Evolutionary conservation across 2,329 filamentous ascomycete species (phyloP), one percentile per base, ranked within the genome.

Genomic region (Epichloe brachyelytri): DNA sequence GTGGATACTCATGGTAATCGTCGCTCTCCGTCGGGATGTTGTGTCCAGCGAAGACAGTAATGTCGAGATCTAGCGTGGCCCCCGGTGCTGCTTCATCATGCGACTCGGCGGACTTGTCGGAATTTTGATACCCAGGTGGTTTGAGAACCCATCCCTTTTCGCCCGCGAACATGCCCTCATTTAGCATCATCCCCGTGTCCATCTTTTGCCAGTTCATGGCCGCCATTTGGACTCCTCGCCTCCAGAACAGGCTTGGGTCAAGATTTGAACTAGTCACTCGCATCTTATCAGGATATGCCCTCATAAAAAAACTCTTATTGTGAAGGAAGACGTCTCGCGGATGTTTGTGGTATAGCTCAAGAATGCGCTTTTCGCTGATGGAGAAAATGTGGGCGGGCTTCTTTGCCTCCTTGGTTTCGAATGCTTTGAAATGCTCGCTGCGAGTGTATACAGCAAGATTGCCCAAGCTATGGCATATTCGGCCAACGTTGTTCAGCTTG

Each of bases 161-260:
- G 10, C 82, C 86, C 37, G 88, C 87, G 65, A 97, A 98, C 93
- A 98, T 97, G 63, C 86, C 93, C 61, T 95, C 86, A 63, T 97
- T 97, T 63, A 98, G 79, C 74, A 97, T 94, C 79, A 96, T 94
- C 43, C 88, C 87, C 51, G 93, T 81, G 63, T 97, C 91, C 58
- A 90, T 85, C 3, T 85, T 91, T 68, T 98, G 93, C 91, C 93
- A 97, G 65, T 98, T 98, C 66, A 97, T 78, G 17, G 93, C 91
- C 5, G 88, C 90, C 91, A 98, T 97, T 67, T 98, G 93, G 19
- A 96, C 90, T 30, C 93, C 93, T 49, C 87, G 83, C 47, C 89
- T 82, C 93, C 93, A 98, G 64, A 89, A 94, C 43, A 82, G 82
- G 56, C 89, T 83, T 1, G 93, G 93, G 60, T 97, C 90, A 40